Evolutionary conservation across 768 basidiomycete genomes (phyloP).

Genomic region (Leccinum incarnatum): DNA sequence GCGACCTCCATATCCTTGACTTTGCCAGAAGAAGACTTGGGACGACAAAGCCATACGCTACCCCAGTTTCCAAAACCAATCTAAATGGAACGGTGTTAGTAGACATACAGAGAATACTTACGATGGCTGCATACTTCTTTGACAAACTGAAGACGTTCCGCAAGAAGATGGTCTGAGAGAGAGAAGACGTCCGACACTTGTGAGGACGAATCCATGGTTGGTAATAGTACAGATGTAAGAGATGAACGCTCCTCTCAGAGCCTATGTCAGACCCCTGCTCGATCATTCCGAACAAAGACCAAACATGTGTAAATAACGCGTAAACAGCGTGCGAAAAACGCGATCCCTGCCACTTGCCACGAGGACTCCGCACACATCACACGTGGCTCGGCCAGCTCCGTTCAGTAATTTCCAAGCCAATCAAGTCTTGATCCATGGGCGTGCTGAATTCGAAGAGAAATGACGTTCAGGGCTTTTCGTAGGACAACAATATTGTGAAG

Average conservation of each 20-base stretch:
- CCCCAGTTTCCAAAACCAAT: slow-evolving; percentile 95
- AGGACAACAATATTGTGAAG: too few relatives aligned
- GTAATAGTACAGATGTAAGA: slow-evolving; percentile 26
- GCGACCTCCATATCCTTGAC: slow-evolving; percentile 63
- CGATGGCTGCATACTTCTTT: slow-evolving; percentile 53
- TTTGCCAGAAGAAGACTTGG: slow-evolving; percentile 47
- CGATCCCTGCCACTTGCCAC: slow-evolving; percentile 17
- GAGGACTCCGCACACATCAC: slow-evolving; percentile 16
- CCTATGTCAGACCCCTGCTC: neutral
- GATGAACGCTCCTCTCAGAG: neutral
- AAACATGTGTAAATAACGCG: slow-evolving; percentile 32
- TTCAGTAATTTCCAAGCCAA: neutral
- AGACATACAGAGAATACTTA: neutral
- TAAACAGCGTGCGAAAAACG: slow-evolving; percentile 25
- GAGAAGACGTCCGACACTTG: slow-evolving; percentile 61
- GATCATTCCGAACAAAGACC: slow-evolving; percentile 25
- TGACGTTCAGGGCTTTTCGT: too few relatives aligned
- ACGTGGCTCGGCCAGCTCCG: slow-evolving; percentile 1
- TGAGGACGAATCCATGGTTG: slow-evolving; percentile 23
- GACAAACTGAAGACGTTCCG: slow-evolving; percentile 69
- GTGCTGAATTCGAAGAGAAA: too few relatives aligned
- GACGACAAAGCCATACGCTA: slow-evolving; percentile 77
- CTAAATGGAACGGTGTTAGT: slow-evolving; percentile 35
- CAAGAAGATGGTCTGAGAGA: slow-evolving; percentile 68
- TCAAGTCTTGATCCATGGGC: too few relatives aligned